phyloP scores from a whole-genome alignment of 2,329 filamentous ascomycete genomes.

The Alternaria sp. region DNA sequence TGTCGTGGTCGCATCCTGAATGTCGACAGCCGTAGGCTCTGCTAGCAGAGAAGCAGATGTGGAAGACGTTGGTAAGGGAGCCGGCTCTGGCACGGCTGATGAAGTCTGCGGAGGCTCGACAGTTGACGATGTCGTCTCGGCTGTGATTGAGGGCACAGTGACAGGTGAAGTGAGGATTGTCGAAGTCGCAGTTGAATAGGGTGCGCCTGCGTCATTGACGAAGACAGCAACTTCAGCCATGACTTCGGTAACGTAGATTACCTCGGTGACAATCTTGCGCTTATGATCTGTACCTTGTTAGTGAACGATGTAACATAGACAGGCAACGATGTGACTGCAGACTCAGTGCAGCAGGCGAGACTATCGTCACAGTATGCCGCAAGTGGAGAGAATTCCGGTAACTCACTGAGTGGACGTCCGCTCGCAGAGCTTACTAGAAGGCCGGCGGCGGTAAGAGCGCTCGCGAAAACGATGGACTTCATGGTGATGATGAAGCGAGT shows the following conservation, averaged over 20 bases:
- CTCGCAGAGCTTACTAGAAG: constrained; percentile 51
- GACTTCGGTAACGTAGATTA: constrained; percentile 39
- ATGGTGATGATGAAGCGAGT: constrained; percentile 49
- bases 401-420: constrained; percentile 52
- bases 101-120: constrained; percentile 1
- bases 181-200: constrained; percentile 35
- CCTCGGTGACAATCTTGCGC: constrained; percentile 42
- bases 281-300: constrained; percentile 34
- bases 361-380: not conserved
- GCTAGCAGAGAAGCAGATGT: constrained; percentile 12
- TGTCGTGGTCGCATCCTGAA: constrained; percentile 3
- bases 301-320: not conserved
- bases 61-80: constrained; percentile 5
- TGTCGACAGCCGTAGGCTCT: constrained; percentile 12
- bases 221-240: constrained; percentile 41
- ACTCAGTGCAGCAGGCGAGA: not conserved
- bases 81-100: constrained; percentile 9
- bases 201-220: constrained; percentile 38
- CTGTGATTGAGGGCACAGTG: constrained; percentile 17
- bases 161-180: constrained; percentile 10
- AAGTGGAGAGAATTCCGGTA: not conserved
- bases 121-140: not conserved
- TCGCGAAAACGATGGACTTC: constrained; percentile 51
- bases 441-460: constrained; percentile 41
- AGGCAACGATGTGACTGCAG: not conserved